Conservation (phyloP, 2,329 filamentous ascomycete species). For the Monosporascus sp. region DNA sequence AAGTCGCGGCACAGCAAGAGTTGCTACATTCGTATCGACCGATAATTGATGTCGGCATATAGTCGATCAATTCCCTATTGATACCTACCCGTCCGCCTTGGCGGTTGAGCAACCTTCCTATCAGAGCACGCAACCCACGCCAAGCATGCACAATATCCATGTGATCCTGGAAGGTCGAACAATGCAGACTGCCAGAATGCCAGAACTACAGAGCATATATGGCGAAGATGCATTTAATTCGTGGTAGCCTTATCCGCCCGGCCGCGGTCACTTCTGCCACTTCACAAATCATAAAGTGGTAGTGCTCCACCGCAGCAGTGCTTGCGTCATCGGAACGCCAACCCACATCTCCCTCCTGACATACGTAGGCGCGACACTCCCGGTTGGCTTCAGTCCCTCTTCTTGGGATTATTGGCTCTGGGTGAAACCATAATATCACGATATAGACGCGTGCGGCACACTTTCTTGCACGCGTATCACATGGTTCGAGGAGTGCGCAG, state of each 20-base stretch:
- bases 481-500: too few relatives aligned
- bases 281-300: background rate
- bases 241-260: background rate
- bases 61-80: background rate
- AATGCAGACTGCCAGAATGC: background rate
- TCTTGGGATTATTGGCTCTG: too few relatives aligned
- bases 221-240: background rate
- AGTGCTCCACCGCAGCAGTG: background rate
- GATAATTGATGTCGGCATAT: background rate
- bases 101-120: background rate
- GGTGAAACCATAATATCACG: too few relatives aligned
- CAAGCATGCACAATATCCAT: background rate
- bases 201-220: background rate
- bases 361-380: too few relatives aligned
- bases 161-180: background rate
- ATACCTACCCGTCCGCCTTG: background rate
- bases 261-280: background rate
- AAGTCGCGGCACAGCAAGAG: too few relatives aligned
- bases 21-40: too few relatives aligned
- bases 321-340: too few relatives aligned
- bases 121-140: background rate
- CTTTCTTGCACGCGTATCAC: too few relatives aligned
- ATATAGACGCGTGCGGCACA: too few relatives aligned
- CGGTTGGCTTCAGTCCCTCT: too few relatives aligned
- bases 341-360: too few relatives aligned